Base-by-base conservation (phyloP, 2,329 filamentous ascomycete species). In the Aspergillus ochraceoroseus region DNA sequence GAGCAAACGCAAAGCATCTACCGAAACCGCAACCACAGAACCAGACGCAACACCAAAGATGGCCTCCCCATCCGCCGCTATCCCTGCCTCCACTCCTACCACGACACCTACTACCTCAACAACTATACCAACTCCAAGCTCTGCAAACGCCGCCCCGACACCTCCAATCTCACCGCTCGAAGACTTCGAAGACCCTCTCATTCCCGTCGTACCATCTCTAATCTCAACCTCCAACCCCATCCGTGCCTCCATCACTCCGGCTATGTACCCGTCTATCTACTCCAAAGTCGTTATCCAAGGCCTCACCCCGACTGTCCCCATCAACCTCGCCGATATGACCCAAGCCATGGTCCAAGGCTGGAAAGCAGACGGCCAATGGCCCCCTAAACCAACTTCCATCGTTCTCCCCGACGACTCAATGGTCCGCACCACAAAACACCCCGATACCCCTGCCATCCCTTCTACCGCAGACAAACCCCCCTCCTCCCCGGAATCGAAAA, bases 301-400 rank as follows among this genome's bases (percentile, higher is more conserved):
- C 25, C 76, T 92, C 49, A 86, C 87, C 2, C 90, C 90, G 0
- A 83, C 84, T 1, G 86, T 94, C 11, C 90, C 90, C 3, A 84
- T 95, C 57, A 95, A 95, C 54, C 76, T 96, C 0, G 70, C 75
- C 19, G 87, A 94, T 54, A 82, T 95, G 69, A 79, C 86, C 14
- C 76, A 80, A 7, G 80, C 86, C 8, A 85, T 90, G 50, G 88
- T 96, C 1, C 75, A 83, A 18, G 90, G 90, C 29, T 95, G 90
- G 90, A 94, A 94, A 64, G 76, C 86, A 27, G 87, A 92, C 55
- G 89, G 88, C 11, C 87, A 95, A 63, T 96, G 90, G 90, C 89
- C 90, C 3, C 87, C 85, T 1, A 79, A 77, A 51, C 62, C 73
- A 0, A 49, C 55, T 7, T 56, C 51, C 5, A 55, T 62, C 33